A percentile compares a stretch with the other conserved stretches of the same genome.
Conservation (phyloP, 2,329 filamentous ascomycete genomes). For the Beauveria sp. region DNA sequence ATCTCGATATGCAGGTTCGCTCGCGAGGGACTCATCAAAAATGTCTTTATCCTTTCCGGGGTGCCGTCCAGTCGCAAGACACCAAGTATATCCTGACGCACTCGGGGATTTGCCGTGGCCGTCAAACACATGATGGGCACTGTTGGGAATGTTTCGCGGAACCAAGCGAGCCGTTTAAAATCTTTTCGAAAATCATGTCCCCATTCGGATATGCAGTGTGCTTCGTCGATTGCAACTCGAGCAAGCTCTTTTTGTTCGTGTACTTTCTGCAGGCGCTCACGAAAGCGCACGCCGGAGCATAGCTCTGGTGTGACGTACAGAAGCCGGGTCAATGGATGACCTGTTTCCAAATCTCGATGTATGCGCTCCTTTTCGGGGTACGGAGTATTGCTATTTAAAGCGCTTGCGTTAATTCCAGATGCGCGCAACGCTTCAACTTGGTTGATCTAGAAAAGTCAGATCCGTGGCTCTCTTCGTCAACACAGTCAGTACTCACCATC, state of each 20-base stretch:
- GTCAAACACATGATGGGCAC: slow-evolving; percentile 91
- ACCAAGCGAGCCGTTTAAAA: slow-evolving; percentile 81
- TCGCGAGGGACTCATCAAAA: slow-evolving; percentile 75
- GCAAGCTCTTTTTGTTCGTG: slow-evolving; percentile 78
- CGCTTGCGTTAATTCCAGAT: slow-evolving; percentile 70
- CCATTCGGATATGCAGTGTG: slow-evolving; percentile 97
- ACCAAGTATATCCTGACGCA: slow-evolving; percentile 73
- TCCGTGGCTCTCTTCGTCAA: neutral
- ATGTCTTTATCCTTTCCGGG: slow-evolving; percentile 57
- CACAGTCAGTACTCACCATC: slow-evolving; percentile 54
- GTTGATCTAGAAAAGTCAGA: slow-evolving; percentile 58
- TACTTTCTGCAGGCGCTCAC: slow-evolving; percentile 63
- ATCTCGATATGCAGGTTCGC: slow-evolving; percentile 89
- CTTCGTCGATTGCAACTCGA: slow-evolving; percentile 85
- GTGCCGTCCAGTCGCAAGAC: slow-evolving; percentile 60
- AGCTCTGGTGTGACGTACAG: slow-evolving; percentile 92
- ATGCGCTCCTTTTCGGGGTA: slow-evolving; percentile 58
- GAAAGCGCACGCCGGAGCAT: slow-evolving; percentile 71
- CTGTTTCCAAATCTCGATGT: slow-evolving; percentile 74
- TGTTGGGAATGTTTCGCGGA: slow-evolving; percentile 70
- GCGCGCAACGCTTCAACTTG: slow-evolving; percentile 75
- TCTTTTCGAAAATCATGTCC: slow-evolving; percentile 94
- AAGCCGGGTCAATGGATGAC: slow-evolving; percentile 73
- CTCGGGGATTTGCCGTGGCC: slow-evolving; percentile 76
- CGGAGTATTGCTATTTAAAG: slow-evolving; percentile 78